Base-by-base conservation (phyloP, 805 yeast genomes). In the Monosporozyma solicola region DNA sequence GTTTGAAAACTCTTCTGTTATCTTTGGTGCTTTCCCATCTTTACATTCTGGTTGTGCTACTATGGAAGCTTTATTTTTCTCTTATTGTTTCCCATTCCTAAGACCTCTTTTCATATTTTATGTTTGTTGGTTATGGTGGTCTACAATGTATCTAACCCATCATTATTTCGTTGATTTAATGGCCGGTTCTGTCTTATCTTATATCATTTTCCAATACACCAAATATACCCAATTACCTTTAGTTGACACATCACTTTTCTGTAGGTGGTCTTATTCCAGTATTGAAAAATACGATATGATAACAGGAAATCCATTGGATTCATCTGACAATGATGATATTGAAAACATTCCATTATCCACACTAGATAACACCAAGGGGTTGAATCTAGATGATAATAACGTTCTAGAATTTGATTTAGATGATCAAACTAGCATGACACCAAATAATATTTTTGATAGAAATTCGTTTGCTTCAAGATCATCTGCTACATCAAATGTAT, bases 91-190 rank as follows among this genome's bases (percentile, higher is more conserved):
- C 66, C 98, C 98, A 11, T 75, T 72, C 44, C 74, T 74, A 48
- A 74, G 81, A 1, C 82, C 85, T 7, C 55, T 87, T 6, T 87
- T 89, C 76, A 76, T 84, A 66, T 70, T 75, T 20, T 94, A 92
- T 67, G 94, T 89, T n/a, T 72, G 82, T 57, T 89, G 96, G 95
- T 77, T 94, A 60, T 92, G 98, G 98, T 94, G 97, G 95, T 80
- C 94, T 50, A 94, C 98, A 15, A 92, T 92, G 99, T 92, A 92
- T 69, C 77, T 92, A 63, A 92, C 97, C 0, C 99, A 92, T 70
- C 99, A 92, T 71, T 92, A 92, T 68, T 94, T 94, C 64, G 82
- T 92, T 55, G 98, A 92, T 67, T 79, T 92, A 51, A 87, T 88
- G 63, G 92, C 88, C n/a, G 99, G 99, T 24, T 92, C 97, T 1